A percentile compares a stretch with the other conserved stretches of the same genome.
Evolutionary conservation across 106 monocot species (phyloP).

Genomic region (Phalaenopsis equestris): DNA sequence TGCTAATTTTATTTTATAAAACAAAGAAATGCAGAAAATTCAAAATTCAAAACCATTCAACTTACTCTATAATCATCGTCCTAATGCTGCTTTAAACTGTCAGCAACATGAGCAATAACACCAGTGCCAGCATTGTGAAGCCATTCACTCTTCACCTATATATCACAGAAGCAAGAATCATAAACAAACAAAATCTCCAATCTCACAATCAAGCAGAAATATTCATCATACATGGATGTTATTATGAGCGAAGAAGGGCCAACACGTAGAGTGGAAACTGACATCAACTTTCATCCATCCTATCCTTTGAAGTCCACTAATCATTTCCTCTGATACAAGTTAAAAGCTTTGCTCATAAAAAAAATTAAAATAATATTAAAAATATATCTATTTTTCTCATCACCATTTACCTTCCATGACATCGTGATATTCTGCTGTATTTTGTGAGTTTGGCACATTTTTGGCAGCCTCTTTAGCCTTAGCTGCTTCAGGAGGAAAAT

Average conservation of each 20-base stretch:
- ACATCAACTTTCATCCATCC: conserved; percentile 99
- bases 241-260: conserved; percentile 94
- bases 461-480: conserved; percentile 60
- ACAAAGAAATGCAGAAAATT: not conserved
- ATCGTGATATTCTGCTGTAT: conserved; percentile 51
- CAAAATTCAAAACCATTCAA: not conserved
- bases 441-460: conserved; percentile 38
- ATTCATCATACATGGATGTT: conserved; percentile 73
- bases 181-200: not conserved
- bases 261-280: conserved; percentile 76
- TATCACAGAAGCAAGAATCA: conserved; percentile 1
- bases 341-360: not conserved
- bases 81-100: conserved; percentile 71
- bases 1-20: not conserved
- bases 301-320: conserved; percentile 74
- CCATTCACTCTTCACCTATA: conserved; percentile 94
- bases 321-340: conserved; percentile 79
- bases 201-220: not conserved
- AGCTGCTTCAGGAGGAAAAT: conserved; percentile 61
- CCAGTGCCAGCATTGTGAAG: conserved; percentile 73
- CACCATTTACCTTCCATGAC: conserved; percentile 64
- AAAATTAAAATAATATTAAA: not conserved
- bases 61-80: not conserved
- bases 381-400: not conserved
- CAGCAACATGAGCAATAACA: conserved; percentile 79